Percentiles rank a stretch among this genome's conserved stretches.
Conservation (phyloP, 345 rosid species). For the Corymbia maculata region DNA sequence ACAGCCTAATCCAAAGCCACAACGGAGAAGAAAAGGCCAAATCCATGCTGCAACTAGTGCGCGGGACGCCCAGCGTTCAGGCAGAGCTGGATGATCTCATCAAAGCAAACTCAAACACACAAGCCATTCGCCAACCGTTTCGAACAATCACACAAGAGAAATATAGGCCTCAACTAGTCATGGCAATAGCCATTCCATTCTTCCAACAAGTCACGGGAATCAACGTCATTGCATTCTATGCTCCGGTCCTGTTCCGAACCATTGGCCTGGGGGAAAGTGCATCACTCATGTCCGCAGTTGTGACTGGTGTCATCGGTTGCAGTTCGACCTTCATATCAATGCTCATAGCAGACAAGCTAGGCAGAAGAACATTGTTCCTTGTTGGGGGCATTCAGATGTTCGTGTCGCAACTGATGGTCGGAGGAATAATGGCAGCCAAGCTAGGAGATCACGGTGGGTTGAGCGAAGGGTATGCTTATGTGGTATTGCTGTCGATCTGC, state of each 20-base stretch:
- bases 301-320: conserved; percentile 38
- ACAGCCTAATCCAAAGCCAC: conserved; percentile 45
- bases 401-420: conserved; percentile 36
- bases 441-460: conserved; percentile 44
- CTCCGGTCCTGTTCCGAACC: conserved; percentile 59
- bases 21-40: conserved; percentile 22
- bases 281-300: conserved; percentile 41
- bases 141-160: conserved; percentile 23
- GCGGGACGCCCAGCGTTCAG: conserved; percentile 47
- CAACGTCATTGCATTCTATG: conserved; percentile 61
- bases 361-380: conserved; percentile 38
- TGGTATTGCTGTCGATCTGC: conserved; percentile 18
- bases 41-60: conserved; percentile 33
- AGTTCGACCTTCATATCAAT: conserved; percentile 38
- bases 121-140: conserved; percentile 25
- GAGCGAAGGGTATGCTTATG: conserved; percentile 18
- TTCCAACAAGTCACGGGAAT: conserved; percentile 77
- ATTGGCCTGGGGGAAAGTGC: conserved; percentile 57
- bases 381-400: conserved; percentile 59
- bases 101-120: conserved; percentile 18
- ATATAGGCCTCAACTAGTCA: conserved; percentile 60
- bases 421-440: conserved; percentile 28
- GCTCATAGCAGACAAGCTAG: conserved; percentile 49
- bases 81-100: conserved; percentile 58
- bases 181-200: conserved; percentile 64